Evolutionary conservation across 495 filamentous ascomycete genomes (phyloP).

Genomic region (Chaetomium cochliodes): DNA sequence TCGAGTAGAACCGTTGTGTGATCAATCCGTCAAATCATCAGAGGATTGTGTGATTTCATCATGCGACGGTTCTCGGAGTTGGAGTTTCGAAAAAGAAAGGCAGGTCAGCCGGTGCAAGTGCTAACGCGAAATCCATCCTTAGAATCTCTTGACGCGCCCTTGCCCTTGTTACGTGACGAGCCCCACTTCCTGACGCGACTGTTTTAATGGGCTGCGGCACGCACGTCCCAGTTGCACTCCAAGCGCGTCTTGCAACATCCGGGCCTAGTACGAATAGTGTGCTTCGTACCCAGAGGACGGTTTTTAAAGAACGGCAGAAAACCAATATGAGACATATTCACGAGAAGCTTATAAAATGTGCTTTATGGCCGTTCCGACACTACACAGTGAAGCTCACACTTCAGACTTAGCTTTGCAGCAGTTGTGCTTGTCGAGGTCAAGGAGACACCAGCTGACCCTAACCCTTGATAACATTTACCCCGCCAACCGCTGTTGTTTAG

Average conservation of each 20-base stretch:
- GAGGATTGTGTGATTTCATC: not conserved
- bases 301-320: not conserved
- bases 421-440: not conserved
- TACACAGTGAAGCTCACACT: too few species aligned
- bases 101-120: not conserved
- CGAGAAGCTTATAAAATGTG: too few species aligned
- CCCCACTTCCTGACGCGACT: conserved; percentile 34
- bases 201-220: conserved; percentile 29
- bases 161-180: conserved; percentile 34
- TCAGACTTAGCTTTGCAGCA: too few species aligned
- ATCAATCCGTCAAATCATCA: conserved; percentile 11
- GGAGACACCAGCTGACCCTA: conserved; percentile 19
- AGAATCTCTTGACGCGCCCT: conserved; percentile 29
- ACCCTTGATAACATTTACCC: conserved; percentile 16
- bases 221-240: not conserved
- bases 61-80: not conserved
- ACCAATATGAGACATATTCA: too few species aligned
- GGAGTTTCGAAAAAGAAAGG: conserved; percentile 1
- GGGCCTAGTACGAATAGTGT: too few species aligned
- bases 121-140: conserved; percentile 20
- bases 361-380: too few species aligned
- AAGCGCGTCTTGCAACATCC: not conserved
- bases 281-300: too few species aligned
- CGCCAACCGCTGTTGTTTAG: conserved; percentile 3
- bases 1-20: not conserved